Percentiles rank a stretch among this genome's conserved stretches.
Evolutionary conservation across 257 asterid genomes (phyloP).

Genomic region (Linderniella brevidens): DNA sequence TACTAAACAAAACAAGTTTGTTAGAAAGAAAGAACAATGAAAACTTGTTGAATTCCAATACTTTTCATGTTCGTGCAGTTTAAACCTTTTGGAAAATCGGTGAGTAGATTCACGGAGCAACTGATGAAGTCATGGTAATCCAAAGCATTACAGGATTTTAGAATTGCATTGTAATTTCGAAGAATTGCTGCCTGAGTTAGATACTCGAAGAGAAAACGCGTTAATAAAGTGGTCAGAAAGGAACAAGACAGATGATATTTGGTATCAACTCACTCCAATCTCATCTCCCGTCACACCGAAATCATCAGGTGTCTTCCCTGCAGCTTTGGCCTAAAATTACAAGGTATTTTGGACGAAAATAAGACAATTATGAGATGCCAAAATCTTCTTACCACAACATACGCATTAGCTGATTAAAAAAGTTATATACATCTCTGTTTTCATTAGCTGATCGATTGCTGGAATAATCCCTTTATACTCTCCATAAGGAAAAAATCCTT

Average conservation of each 20-base stretch:
- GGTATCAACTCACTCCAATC: constrained; percentile 49
- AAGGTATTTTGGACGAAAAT: constrained; percentile 9
- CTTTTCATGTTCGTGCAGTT: constrained; percentile 10
- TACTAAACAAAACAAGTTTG: constrained; percentile 24
- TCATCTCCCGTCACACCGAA: constrained; percentile 42
- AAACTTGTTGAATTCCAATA: constrained; percentile 7
- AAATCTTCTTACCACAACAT: constrained; percentile 1
- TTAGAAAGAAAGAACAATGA: constrained; percentile 10
- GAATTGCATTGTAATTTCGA: constrained; percentile 47
- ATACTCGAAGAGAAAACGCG: constrained; percentile 11
- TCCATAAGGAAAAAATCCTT: background rate
- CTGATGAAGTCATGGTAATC: constrained; percentile 91
- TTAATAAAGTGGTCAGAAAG: constrained; percentile 10
- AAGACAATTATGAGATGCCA: constrained; percentile 11
- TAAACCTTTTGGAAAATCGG: constrained; percentile 84
- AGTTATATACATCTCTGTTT: too few relatives aligned
- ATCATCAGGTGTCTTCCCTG: constrained; percentile 70
- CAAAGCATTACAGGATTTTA: constrained; percentile 85
- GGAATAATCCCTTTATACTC: background rate
- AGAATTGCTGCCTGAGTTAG: constrained; percentile 69
- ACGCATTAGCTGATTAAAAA: background rate
- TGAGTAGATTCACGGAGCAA: constrained; percentile 64
- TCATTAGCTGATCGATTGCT: too few relatives aligned
- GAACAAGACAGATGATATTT: constrained; percentile 7
- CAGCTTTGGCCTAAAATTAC: constrained; percentile 66